Percentiles rank a stretch among this genome's conserved stretches.
These are phyloP conservation scores for Aspergillus pseudoglaucus DNA, from an alignment of 2,329 filamentous ascomycete species.

Conservation along the genomic window DNA sequence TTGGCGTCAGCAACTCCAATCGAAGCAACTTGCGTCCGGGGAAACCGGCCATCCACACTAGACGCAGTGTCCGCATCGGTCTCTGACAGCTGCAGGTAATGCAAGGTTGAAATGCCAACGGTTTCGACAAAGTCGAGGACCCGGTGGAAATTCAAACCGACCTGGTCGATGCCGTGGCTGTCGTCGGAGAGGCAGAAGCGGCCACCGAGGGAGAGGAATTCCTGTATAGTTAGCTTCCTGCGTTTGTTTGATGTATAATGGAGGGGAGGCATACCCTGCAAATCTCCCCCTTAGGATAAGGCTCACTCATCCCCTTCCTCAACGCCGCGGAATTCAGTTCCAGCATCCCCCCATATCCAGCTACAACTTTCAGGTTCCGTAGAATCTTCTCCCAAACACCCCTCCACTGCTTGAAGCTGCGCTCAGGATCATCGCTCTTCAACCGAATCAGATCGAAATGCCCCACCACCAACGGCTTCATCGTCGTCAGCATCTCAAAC, in stretches of 20 bases:
- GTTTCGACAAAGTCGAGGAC: constrained; percentile 63
- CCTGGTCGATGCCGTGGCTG: constrained; percentile 80
- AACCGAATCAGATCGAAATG: constrained; percentile 91
- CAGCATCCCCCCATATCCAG: constrained; percentile 69
- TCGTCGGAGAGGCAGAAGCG: constrained; percentile 90
- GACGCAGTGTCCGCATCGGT: constrained; percentile 7
- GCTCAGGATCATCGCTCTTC: constrained; percentile 62
- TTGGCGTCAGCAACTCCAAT: constrained; percentile 30
- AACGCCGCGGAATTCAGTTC: constrained; percentile 86
- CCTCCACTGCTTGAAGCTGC: constrained; percentile 52
- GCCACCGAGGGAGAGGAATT: constrained; percentile 66
- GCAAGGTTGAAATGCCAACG: constrained; percentile 31
- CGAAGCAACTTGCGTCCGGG: constrained; percentile 26
- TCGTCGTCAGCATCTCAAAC: constrained; percentile 65
- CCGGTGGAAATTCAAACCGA: constrained; percentile 74
- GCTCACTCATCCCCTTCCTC: constrained; percentile 83
- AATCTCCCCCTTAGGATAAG: constrained; percentile 75
- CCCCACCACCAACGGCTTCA: constrained; percentile 73
- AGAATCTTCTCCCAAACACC: constrained; percentile 67
- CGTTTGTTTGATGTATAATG: neutral
- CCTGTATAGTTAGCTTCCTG: constrained; percentile 39
- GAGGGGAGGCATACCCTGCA: constrained; percentile 53
- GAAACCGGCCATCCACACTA: constrained; percentile 29
- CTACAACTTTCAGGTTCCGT: constrained; percentile 67
- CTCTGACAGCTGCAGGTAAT: constrained; percentile 29